Evolutionary conservation across 2,329 filamentous ascomycete genomes (phyloP).

Genomic region (Xylariaceae sp.): DNA sequence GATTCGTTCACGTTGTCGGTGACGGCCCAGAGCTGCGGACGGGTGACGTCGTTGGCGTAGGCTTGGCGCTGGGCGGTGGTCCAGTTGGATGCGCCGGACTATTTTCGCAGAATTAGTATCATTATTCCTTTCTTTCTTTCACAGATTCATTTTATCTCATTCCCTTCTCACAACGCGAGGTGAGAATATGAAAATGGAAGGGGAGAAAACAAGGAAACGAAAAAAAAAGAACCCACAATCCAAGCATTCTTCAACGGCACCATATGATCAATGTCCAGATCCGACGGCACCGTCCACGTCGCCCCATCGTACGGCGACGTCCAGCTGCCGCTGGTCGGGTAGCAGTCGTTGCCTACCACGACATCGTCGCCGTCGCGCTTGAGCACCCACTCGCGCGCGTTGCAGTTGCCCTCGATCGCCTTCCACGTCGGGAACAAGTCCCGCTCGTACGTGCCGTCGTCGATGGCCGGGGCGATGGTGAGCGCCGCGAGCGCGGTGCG

Average conservation of each 20-base stretch:
- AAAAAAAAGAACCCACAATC: constrained; percentile 46
- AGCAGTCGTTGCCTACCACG: constrained; percentile 53
- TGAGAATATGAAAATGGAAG: no score
- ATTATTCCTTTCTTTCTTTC: no score
- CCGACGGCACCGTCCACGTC: constrained; percentile 60
- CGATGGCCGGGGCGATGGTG: constrained; percentile 10
- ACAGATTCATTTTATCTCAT: no score
- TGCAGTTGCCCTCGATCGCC: constrained; percentile 45
- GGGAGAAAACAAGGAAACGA: background rate
- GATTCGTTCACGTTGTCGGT: constrained; percentile 69
- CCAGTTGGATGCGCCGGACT: constrained; percentile 69
- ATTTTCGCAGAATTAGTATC: background rate
- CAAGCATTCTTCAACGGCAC: constrained; percentile 77
- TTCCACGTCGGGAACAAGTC: constrained; percentile 21
- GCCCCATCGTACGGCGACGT: constrained; percentile 67
- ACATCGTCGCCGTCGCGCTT: constrained; percentile 67
- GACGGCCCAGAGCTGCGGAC: constrained; percentile 74
- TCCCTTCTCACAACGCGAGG: no score
- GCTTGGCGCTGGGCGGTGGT: constrained; percentile 59
- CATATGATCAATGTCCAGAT: constrained; percentile 79
- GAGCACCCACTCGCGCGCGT: constrained; percentile 67
- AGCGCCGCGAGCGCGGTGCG: constrained; percentile 8
- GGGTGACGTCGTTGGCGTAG: constrained; percentile 72
- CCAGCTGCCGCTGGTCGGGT: constrained; percentile 63
- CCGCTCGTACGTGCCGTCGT: constrained; percentile 17